A percentile compares a stretch with the other conserved stretches of the same genome.
Evolutionary conservation across 768 basidiomycete genomes (phyloP).

Genomic region (Podaxis rugospora): DNA sequence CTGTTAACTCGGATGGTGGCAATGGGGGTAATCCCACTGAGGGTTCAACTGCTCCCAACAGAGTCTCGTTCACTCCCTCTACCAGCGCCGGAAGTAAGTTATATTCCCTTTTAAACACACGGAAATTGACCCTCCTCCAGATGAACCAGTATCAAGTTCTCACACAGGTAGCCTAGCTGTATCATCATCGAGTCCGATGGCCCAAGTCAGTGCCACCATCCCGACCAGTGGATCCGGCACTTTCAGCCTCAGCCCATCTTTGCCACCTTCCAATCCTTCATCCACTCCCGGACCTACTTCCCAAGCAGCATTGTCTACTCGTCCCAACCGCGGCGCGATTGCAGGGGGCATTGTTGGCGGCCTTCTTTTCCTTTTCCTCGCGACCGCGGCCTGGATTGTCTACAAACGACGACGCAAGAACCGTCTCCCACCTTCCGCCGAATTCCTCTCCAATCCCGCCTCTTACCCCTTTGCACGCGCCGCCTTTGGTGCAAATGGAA

Average conservation of each 20-base stretch:
- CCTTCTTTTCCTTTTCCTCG: slow-evolving; percentile 32
- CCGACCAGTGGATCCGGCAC: background rate
- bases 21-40: background rate
- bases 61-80: background rate
- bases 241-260: background rate
- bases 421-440: slow-evolving; percentile 53
- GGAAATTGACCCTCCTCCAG: background rate
- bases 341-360: slow-evolving; percentile 53
- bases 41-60: background rate
- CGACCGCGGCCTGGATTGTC: slow-evolving; percentile 30
- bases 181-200: background rate
- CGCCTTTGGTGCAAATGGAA: background rate
- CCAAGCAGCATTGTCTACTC: slow-evolving; percentile 12
- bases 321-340: slow-evolving; percentile 39
- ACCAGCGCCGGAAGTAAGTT: background rate
- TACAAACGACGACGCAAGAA: slow-evolving; percentile 36
- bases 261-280: background rate
- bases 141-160: too few species aligned
- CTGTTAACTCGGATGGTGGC: background rate
- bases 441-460: slow-evolving; percentile 34
- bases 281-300: slow-evolving; percentile 6
- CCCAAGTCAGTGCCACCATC: background rate
- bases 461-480: slow-evolving; percentile 9
- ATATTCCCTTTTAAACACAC: background rate
- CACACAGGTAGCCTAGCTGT: too few species aligned